Evolutionary conservation across 2,329 filamentous ascomycete genomes (phyloP).

Genomic region (Sporothrix schenckii): DNA sequence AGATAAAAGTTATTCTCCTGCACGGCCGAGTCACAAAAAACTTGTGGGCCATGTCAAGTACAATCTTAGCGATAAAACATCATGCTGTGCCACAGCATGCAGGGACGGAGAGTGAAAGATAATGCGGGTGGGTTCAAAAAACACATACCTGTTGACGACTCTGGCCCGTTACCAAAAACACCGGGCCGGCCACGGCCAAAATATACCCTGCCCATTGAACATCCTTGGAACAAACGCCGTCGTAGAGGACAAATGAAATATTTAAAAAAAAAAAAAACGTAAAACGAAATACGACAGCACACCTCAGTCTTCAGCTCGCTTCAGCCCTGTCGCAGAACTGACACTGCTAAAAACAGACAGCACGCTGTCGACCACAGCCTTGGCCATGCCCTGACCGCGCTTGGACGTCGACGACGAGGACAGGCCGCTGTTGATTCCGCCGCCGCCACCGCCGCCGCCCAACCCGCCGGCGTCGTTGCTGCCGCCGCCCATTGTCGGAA

Average conservation of each 20-base stretch:
- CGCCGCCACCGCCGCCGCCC: constrained; percentile 43
- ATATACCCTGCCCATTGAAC: not conserved
- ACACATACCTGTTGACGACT: not conserved
- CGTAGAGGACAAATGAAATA: not conserved
- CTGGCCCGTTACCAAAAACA: constrained; percentile 17
- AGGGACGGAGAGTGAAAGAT: not conserved
- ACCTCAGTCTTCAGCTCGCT: constrained; percentile 46
- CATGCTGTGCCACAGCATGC: constrained; percentile 31
- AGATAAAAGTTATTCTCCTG: constrained; percentile 34
- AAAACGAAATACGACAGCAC: constrained; percentile 30
- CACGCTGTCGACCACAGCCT: constrained; percentile 64
- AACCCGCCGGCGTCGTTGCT: constrained; percentile 54
- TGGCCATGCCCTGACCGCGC: constrained; percentile 65
- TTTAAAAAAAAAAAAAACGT: not conserved
- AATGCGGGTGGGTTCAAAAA: not conserved
- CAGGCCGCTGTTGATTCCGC: constrained; percentile 51
- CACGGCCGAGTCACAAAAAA: constrained; percentile 30
- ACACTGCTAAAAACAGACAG: constrained; percentile 57
- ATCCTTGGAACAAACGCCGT: not conserved
- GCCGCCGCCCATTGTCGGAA: constrained; percentile 89
- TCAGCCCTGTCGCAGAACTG: constrained; percentile 47
- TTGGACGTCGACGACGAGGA: constrained; percentile 40
- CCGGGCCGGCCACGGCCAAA: constrained; percentile 6
- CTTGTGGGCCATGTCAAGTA: constrained; percentile 35
- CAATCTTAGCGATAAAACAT: constrained; percentile 38